Evolutionary conservation across 108 stramenopile species (phyloP).

Genomic region (Cyclotella kingstonii): DNA sequence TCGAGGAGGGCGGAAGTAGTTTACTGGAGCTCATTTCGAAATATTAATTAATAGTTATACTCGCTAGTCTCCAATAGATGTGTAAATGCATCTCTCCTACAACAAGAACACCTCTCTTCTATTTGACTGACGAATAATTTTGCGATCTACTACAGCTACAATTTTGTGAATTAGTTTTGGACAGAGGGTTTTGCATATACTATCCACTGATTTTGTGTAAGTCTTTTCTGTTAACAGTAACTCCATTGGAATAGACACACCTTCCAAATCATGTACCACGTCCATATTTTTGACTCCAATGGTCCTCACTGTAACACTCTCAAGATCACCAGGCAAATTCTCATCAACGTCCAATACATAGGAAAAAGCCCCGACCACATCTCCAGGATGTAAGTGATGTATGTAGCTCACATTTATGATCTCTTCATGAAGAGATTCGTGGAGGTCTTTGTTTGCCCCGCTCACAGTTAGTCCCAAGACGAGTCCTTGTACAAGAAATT

Average conservation of each 20-base stretch:
- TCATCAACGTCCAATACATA: slow-evolving; percentile 58
- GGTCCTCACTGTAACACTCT: slow-evolving; percentile 66
- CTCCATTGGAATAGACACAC: slow-evolving; percentile 61
- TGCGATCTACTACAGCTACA: slow-evolving; percentile 69
- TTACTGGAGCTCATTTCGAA: too few species aligned
- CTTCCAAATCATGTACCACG: slow-evolving; percentile 50
- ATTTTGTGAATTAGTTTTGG: slow-evolving; percentile 70
- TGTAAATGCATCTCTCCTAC: slow-evolving; percentile 23
- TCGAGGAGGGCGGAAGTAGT: slow-evolving; percentile 75
- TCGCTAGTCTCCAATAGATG: not conserved
- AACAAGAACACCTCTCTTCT: slow-evolving; percentile 63
- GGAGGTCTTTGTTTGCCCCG: slow-evolving; percentile 75
- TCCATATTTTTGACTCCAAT: slow-evolving; percentile 80
- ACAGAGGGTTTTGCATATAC: slow-evolving; percentile 60
- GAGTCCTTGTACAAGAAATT: slow-evolving; percentile 38
- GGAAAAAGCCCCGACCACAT: slow-evolving; percentile 62
- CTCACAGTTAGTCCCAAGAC: slow-evolving; percentile 68
- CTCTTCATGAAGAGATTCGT: slow-evolving; percentile 86
- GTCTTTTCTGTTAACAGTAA: slow-evolving; percentile 50
- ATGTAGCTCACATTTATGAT: slow-evolving; percentile 67
- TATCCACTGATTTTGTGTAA: slow-evolving; percentile 65
- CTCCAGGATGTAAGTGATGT: slow-evolving; percentile 78
- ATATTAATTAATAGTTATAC: too few species aligned
- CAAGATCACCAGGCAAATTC: slow-evolving; percentile 65
- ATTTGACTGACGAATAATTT: slow-evolving; percentile 69